A percentile compares a stretch with the other conserved stretches of the same genome.
Evolutionary conservation across 78 protist genomes (phyloP).

Genomic region (Anaeramoeba flamelloides): DNA sequence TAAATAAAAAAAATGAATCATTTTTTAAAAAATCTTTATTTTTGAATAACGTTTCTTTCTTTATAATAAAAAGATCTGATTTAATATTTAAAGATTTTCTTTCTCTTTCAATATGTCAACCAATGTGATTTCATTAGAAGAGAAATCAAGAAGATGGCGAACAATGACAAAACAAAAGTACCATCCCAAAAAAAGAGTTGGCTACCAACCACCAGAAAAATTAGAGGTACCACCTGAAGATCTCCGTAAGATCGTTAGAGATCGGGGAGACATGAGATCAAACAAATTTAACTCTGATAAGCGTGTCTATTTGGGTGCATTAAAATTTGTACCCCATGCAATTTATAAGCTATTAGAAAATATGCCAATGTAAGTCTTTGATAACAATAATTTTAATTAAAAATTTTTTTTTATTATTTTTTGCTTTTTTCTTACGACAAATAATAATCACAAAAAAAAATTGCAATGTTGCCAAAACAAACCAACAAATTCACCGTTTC

Average conservation of each 20-base stretch:
- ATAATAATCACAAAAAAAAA: too few species aligned
- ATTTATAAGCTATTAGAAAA: slow-evolving; percentile 90
- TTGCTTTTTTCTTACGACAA: slow-evolving; percentile 27
- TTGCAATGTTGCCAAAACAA: too few species aligned
- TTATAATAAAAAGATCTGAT: too few species aligned
- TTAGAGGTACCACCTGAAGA: slow-evolving; percentile 85
- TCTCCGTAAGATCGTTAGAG: slow-evolving; percentile 85
- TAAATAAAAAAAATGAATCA: too few species aligned
- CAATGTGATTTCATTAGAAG: too few species aligned
- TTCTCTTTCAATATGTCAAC: too few species aligned
- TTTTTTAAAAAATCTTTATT: too few species aligned
- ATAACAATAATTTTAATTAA: background rate
- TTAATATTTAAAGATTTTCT: too few species aligned
- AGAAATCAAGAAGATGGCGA: background rate
- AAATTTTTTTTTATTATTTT: background rate
- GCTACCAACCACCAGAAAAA: background rate
- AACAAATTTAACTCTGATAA: slow-evolving; percentile 81
- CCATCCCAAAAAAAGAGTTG: background rate
- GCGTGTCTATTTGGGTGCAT: slow-evolving; percentile 93
- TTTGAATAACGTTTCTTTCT: too few species aligned
- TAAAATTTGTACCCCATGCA: slow-evolving; percentile 88
- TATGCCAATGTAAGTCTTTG: slow-evolving; percentile 81
- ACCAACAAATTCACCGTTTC: too few species aligned
- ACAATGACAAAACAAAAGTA: background rate
- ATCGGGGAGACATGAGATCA: slow-evolving; percentile 94